Conservation (phyloP, 2,329 filamentous ascomycete species). For the Cytospora schulzeri region DNA sequence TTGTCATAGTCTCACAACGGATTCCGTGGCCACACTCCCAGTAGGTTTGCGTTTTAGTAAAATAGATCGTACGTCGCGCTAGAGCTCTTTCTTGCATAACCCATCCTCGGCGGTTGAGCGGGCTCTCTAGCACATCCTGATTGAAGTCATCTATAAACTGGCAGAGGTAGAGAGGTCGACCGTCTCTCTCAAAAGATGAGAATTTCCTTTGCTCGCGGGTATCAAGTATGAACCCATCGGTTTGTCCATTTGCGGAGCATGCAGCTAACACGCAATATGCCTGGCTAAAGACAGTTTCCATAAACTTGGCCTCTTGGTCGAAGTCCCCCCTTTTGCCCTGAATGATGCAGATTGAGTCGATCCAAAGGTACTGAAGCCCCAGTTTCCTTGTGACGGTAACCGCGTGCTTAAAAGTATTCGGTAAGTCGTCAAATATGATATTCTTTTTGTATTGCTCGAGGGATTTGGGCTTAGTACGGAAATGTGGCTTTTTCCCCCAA, state of each 20-base stretch:
- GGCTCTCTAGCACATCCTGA: slow-evolving; percentile 36
- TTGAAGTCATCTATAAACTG: slow-evolving; percentile 37
- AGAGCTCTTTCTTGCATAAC: slow-evolving; percentile 42
- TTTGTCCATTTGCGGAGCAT: slow-evolving; percentile 26
- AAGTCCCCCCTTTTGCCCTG: slow-evolving; percentile 28
- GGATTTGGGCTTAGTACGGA: neutral
- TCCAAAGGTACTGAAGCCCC: slow-evolving; percentile 12
- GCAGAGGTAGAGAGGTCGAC: slow-evolving; percentile 31
- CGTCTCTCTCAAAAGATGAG: slow-evolving; percentile 8
- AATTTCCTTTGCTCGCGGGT: slow-evolving; percentile 20
- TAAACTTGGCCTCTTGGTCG: slow-evolving; percentile 27
- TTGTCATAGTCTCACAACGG: slow-evolving; percentile 39
- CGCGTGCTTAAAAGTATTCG: slow-evolving; percentile 13
- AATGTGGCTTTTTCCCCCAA: slow-evolving; percentile 25
- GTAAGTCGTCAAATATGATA: neutral
- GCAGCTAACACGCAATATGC: slow-evolving; percentile 34
- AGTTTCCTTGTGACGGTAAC: slow-evolving; percentile 6
- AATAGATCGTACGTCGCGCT: slow-evolving; percentile 42
- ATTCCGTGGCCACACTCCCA: slow-evolving; percentile 43
- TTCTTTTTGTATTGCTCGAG: neutral
- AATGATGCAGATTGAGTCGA: slow-evolving; percentile 27
- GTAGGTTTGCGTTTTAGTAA: slow-evolving; percentile 40
- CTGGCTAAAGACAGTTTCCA: slow-evolving; percentile 32
- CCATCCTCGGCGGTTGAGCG: slow-evolving; percentile 41
- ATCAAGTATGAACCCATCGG: slow-evolving; percentile 31